Percentiles rank a stretch among this genome's conserved stretches.
These are phyloP conservation scores for Telopea speciosissima DNA, from an alignment of 177 flowering plant genomes.

Conservation along the genomic window DNA sequence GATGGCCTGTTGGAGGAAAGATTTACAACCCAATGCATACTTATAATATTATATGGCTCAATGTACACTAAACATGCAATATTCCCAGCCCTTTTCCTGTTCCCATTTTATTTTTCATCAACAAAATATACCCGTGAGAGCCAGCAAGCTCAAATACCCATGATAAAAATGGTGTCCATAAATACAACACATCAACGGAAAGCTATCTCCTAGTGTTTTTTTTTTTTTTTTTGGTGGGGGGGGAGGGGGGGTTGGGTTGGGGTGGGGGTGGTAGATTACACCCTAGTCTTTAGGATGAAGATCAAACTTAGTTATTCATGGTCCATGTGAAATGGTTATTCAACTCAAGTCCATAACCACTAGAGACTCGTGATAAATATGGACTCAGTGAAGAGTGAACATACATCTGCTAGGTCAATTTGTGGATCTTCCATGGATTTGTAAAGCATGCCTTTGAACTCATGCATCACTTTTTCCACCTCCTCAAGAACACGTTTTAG, in stretches of 20 bases:
- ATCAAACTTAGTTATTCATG: background rate
- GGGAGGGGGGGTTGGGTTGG: too few species aligned
- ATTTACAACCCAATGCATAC: background rate
- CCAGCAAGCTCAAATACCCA: background rate
- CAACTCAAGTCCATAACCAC: background rate
- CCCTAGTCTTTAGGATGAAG: background rate
- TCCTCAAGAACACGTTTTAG: conserved; percentile 97
- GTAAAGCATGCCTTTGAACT: conserved; percentile 87
- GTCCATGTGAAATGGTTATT: background rate
- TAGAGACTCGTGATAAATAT: background rate
- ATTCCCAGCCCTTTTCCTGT: too few species aligned
- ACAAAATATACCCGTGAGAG: background rate
- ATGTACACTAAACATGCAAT: too few species aligned
- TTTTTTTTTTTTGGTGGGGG: too few species aligned
- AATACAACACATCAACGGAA: background rate
- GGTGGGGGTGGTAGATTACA: too few species aligned
- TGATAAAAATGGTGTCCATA: background rate
- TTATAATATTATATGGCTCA: too few species aligned
- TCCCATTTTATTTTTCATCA: background rate
- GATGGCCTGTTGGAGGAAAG: background rate
- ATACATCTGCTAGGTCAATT: conserved; percentile 73
- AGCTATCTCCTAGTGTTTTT: background rate
- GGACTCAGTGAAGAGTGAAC: conserved; percentile 12
- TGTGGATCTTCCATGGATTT: conserved; percentile 98
- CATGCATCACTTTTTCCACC: conserved; percentile 97